These are phyloP conservation scores for Lachancea quebecensis DNA, from an alignment of 805 yeast species.

Conservation along the genomic window DNA sequence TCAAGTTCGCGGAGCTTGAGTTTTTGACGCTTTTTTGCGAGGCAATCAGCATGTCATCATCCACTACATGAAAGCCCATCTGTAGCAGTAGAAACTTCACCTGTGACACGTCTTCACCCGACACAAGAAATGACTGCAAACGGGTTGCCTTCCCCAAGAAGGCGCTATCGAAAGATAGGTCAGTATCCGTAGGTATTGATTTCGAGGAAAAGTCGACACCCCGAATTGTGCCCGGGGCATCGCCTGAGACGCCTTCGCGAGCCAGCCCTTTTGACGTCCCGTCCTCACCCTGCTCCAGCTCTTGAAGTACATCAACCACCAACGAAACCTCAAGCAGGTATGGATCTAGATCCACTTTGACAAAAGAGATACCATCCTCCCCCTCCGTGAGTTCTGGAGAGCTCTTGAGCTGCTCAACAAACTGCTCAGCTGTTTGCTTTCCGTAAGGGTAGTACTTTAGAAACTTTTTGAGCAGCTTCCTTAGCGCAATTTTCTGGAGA, in stretches of 20 bases:
- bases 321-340: slow-evolving; percentile 43
- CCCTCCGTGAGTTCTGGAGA: slow-evolving; percentile 18
- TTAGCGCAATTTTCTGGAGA: slow-evolving; percentile 54
- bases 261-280: background rate
- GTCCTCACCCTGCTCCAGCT: slow-evolving; percentile 10
- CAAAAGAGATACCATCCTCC: slow-evolving; percentile 41
- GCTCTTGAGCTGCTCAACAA: slow-evolving; percentile 12
- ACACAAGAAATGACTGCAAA: slow-evolving; percentile 35
- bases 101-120: slow-evolving; percentile 38
- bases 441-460: slow-evolving; percentile 20
- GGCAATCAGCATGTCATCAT: slow-evolving; percentile 22
- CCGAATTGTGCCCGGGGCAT: background rate
- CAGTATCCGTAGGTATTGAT: background rate
- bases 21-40: slow-evolving; percentile 21
- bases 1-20: slow-evolving; percentile 7
- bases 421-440: slow-evolving; percentile 8
- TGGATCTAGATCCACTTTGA: slow-evolving; percentile 42
- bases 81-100: slow-evolving; percentile 35
- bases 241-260: background rate
- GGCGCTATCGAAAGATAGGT: slow-evolving; percentile 33
- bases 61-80: slow-evolving; percentile 24
- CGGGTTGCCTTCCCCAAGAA: slow-evolving; percentile 32
- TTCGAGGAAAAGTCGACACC: background rate
- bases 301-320: slow-evolving; percentile 35
- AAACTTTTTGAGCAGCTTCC: slow-evolving; percentile 53